Base-by-base conservation (phyloP, 2,329 filamentous ascomycete species). In the Ceratocystis variospora region DNA sequence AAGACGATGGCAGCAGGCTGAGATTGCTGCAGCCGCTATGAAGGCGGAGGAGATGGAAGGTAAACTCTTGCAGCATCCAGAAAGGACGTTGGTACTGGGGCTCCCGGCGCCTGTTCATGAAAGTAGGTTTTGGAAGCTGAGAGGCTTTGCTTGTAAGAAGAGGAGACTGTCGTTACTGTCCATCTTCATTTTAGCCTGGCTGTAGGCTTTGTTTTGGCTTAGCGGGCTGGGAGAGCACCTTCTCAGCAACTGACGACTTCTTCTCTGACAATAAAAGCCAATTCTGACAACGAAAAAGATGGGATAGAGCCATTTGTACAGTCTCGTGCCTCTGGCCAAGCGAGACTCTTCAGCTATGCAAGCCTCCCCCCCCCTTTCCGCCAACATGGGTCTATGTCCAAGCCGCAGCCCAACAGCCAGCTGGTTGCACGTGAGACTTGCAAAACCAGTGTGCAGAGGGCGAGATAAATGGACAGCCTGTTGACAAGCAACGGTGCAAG, bases 401-500 rank as follows among this genome's bases (percentile, higher is more conserved):
- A 37, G 69, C 82, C 82, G 0, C 70, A 73, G 50, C 75, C 79
- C 12, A 75, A 75, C 31, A 72, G 79, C 22, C 72, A 74, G 63
- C 63, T 82, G 31, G 22, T 70, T 0, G 72, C 75, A 1, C 73
- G 79, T 70, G 70, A 71, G n/a, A 70, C 74, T 33, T 83, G 84
- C 72, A 75, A 74, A 41, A 76, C 84, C 68, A 70, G 74, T 5
- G 75, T 83, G 8, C 77, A 81, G 69, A 76, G 80, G 31, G 69
- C 70, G 44, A 79, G 82, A 70, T 74, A 84, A 25, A 72, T 73
- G n/a, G 78, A 81, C 31, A 81, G 81, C 66, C 74, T 76, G 19
- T 83, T 83, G 70, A 81, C 79, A 25, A 83, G 72, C 80, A 25
- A 80, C 81, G 37, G 81, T 81, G 41, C 82, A 84, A 71, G 71